Conservation (phyloP, 345 rosid species). For the Reutealis trisperma region DNA sequence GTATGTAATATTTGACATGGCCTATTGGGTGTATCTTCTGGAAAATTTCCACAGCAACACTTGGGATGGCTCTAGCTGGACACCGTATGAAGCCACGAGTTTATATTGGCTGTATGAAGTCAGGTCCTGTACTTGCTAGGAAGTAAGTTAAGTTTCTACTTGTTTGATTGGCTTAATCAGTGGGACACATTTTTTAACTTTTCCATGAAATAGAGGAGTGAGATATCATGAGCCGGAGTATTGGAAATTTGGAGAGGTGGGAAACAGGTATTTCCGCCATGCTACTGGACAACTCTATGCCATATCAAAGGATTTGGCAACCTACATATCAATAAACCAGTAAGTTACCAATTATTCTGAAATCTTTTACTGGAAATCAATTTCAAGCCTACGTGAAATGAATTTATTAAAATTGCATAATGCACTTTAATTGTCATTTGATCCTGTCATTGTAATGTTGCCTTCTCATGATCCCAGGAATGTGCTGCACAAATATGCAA, state of each 20-base stretch:
- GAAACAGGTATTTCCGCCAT: slow-evolving; percentile 82
- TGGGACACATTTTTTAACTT: slow-evolving; percentile 7
- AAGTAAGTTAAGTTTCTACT: slow-evolving; percentile 47
- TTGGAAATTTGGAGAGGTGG: slow-evolving; percentile 83
- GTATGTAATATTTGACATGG: neutral
- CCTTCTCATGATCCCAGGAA: slow-evolving; percentile 40
- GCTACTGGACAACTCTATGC: slow-evolving; percentile 93
- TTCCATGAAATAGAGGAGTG: slow-evolving; percentile 52
- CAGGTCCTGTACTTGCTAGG: slow-evolving; percentile 83
- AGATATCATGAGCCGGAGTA: slow-evolving; percentile 88
- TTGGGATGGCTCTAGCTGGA: slow-evolving; percentile 50
- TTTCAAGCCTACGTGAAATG: neutral
- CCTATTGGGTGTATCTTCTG: slow-evolving; percentile 9
- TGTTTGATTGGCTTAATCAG: neutral
- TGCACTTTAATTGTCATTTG: neutral
- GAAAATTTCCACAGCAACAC: slow-evolving; percentile 49
- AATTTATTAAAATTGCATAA: neutral
- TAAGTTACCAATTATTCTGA: slow-evolving; percentile 32
- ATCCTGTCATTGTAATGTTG: neutral
- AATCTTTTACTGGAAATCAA: neutral
- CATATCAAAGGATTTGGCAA: slow-evolving; percentile 79
- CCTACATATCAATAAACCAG: slow-evolving; percentile 72
- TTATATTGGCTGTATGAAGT: slow-evolving; percentile 95
- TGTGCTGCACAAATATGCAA: slow-evolving; percentile 49
- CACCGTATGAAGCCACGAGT: slow-evolving; percentile 58